Evolutionary conservation across 306 rosid genomes (phyloP).

Genomic region (Malus asiatica): DNA sequence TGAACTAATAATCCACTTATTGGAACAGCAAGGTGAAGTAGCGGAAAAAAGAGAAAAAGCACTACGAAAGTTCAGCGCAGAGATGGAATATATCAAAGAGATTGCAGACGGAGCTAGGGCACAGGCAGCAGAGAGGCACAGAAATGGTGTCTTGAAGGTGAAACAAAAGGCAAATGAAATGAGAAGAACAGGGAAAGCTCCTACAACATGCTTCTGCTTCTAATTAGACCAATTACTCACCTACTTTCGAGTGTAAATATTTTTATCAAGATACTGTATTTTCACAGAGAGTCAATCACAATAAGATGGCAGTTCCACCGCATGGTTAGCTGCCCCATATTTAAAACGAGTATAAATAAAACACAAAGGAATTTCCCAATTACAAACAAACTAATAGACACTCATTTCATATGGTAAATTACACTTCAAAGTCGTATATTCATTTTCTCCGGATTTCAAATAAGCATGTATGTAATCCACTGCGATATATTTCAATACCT

Average conservation of each 20-base stretch:
- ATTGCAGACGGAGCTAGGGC: conserved; percentile 49
- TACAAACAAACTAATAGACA: neutral
- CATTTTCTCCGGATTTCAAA: neutral
- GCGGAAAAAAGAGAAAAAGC: conserved; percentile 31
- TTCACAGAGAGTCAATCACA: neutral
- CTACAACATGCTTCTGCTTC: conserved; percentile 47
- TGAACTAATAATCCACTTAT: neutral
- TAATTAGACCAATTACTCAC: conserved; percentile 19
- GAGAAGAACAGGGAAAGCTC: conserved; percentile 52
- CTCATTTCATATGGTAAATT: neutral
- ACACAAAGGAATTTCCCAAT: neutral
- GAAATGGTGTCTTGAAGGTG: conserved; percentile 34
- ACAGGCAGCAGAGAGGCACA: conserved; percentile 34
- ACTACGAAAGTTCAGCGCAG: conserved; percentile 6
- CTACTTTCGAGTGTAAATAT: conserved; percentile 9
- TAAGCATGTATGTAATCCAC: neutral
- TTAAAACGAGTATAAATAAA: neutral
- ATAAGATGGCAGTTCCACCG: neutral
- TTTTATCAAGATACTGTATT: conserved; percentile 14
- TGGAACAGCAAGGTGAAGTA: conserved; percentile 35
- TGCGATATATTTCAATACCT: neutral
- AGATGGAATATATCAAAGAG: conserved; percentile 24
- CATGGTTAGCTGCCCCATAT: neutral
- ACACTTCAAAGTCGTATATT: neutral
- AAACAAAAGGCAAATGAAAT: conserved; percentile 47